Evolutionary conservation across 352 stramenopile species (phyloP).

Genomic region (Chrysophaeum taylorii): DNA sequence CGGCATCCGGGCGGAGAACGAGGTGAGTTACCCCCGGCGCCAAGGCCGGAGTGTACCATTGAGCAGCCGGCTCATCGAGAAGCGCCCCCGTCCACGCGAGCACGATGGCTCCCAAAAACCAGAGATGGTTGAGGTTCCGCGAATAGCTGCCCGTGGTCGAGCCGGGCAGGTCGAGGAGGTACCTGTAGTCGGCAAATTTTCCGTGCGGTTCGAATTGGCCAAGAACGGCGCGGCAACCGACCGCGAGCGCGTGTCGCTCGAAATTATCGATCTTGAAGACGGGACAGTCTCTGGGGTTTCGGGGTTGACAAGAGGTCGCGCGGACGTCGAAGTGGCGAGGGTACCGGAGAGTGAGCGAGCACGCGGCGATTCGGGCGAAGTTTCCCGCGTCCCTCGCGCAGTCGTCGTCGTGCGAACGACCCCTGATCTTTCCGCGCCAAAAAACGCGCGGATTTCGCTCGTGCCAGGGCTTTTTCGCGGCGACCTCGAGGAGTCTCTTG

Average conservation of each 20-base stretch:
- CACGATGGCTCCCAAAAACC: neutral
- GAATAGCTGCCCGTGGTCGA: neutral
- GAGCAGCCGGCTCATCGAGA: too few species aligned
- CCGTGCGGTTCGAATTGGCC: neutral
- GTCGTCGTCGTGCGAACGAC: neutral
- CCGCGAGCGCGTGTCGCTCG: too few species aligned
- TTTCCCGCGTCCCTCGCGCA: neutral
- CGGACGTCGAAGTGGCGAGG: neutral
- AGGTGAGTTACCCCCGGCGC: too few species aligned
- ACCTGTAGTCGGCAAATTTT: neutral
- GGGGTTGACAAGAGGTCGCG: neutral
- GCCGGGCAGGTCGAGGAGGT: neutral
- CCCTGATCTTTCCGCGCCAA: neutral
- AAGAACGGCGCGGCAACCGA: neutral
- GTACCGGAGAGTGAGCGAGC: neutral
- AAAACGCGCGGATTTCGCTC: neutral
- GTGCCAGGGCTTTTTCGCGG: neutral
- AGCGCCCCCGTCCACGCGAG: neutral
- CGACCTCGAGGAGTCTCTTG: neutral
- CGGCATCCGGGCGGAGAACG: too few species aligned
- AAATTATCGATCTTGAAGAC: too few species aligned
- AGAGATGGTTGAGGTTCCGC: conserved; percentile 6
- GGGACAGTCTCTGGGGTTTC: too few species aligned
- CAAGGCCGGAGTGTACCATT: too few species aligned
- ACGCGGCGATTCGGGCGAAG: neutral